phyloP scores from a whole-genome alignment of 352 stramenopile genomes.

The Blastocystis sp. region DNA sequence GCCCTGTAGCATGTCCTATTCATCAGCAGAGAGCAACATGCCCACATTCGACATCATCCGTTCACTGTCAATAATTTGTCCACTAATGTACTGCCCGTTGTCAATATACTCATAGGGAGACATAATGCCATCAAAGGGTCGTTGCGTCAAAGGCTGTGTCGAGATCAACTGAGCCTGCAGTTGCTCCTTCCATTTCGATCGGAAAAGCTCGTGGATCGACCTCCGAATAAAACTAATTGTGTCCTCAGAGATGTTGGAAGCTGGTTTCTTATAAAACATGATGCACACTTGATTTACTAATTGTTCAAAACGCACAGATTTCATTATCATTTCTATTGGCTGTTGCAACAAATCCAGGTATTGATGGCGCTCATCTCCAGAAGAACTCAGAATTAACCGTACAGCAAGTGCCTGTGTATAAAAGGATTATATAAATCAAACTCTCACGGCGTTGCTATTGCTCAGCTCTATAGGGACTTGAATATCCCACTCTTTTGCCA shows the following conservation, averaged over 20 bases:
- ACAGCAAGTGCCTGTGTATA: background rate
- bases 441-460: constrained; percentile 31
- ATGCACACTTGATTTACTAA: constrained; percentile 54
- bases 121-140: background rate
- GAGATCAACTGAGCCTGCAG: background rate
- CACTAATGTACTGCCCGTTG: background rate
- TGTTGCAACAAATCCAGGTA: constrained; percentile 37
- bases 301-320: constrained; percentile 45
- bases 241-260: background rate
- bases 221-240: constrained; percentile 48
- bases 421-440: background rate
- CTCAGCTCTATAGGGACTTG: constrained; percentile 39
- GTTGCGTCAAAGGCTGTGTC: background rate
- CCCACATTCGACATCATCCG: background rate
- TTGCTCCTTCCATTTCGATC: constrained; percentile 50
- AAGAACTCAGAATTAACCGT: constrained; percentile 20
- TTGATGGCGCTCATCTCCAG: constrained; percentile 6
- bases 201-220: constrained; percentile 48
- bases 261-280: constrained; percentile 56
- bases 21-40: background rate
- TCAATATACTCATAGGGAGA: constrained; percentile 12
- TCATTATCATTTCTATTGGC: constrained; percentile 55
- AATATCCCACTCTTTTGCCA: constrained; percentile 45
- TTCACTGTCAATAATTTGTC: background rate
- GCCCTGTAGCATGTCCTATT: background rate